A percentile compares a stretch with the other conserved stretches of the same genome.
Conservation (phyloP, 805 yeast genomes). For the Wickerhamomyces strasburgensis region DNA sequence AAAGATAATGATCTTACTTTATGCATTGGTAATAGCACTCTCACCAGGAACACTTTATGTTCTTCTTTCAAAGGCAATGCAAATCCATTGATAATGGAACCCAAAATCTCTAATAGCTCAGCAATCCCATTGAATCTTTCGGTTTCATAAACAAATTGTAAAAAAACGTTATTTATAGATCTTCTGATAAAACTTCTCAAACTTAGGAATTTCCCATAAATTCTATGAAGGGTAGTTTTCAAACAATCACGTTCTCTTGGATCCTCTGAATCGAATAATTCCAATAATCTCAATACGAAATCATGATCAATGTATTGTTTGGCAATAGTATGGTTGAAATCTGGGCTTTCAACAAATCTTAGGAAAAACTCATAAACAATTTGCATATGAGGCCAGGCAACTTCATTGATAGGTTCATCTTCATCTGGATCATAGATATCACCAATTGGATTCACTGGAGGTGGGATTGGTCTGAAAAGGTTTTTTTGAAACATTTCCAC, state of each 20-base stretch:
- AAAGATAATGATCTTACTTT: constrained; percentile 83
- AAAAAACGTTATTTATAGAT: constrained; percentile 84
- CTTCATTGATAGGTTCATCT: constrained; percentile 94
- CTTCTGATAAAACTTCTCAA: constrained; percentile 88
- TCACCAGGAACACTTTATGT: constrained; percentile 82
- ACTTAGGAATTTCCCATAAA: constrained; percentile 90
- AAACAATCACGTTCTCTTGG: constrained; percentile 93
- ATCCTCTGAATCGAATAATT: constrained; percentile 92
- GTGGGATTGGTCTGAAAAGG: constrained; percentile 93
- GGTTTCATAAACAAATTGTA: constrained; percentile 92
- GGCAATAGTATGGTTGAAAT: constrained; percentile 88
- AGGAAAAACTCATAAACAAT: constrained; percentile 91
- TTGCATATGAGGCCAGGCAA: constrained; percentile 99
- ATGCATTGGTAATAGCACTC: constrained; percentile 88
- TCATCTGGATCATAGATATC: constrained; percentile 97
- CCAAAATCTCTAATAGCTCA: constrained; percentile 89
- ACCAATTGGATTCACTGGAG: constrained; percentile 96
- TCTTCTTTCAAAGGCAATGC: constrained; percentile 96
- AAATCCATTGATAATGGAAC: constrained; percentile 95
- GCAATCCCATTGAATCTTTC: constrained; percentile 95
- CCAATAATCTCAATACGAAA: constrained; percentile 75
- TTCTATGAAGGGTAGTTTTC: constrained; percentile 91
- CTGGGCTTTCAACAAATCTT: constrained; percentile 89
- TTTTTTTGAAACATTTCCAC: constrained; percentile 86
- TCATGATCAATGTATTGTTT: constrained; percentile 91